These are phyloP conservation scores for Hanseniaspora occidentalis DNA, from an alignment of 805 yeast species.

Conservation along the genomic window DNA sequence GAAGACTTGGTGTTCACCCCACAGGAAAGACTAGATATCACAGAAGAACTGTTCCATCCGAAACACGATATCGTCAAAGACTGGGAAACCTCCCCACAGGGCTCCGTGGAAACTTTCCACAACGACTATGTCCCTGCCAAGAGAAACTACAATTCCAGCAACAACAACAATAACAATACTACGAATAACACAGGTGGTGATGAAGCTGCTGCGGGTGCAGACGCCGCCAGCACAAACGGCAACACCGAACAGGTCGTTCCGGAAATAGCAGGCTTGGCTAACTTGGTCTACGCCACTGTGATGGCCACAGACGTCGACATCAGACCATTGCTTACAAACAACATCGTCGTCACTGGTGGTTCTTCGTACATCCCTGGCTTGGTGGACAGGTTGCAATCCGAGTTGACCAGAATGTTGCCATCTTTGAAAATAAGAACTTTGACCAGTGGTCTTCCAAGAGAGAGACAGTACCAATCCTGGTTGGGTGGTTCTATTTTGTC, in stretches of 20 bases:
- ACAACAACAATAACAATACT: constrained; percentile 19
- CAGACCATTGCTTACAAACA: constrained; percentile 77
- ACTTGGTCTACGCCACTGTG: constrained; percentile 44
- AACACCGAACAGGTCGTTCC: constrained; percentile 13
- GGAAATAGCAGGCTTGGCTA: constrained; percentile 39
- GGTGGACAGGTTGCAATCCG: constrained; percentile 62
- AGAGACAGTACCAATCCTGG: constrained; percentile 77
- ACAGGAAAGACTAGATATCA: constrained; percentile 45
- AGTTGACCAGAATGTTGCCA: constrained; percentile 58
- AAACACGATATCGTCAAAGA: constrained; percentile 28
- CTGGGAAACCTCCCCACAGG: constrained; percentile 32
- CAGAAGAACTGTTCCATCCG: constrained; percentile 67
- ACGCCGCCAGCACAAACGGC: constrained; percentile 13
- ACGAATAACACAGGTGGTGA: constrained; percentile 11
- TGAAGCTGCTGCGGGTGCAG: constrained; percentile 11
- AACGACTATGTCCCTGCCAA: constrained; percentile 69
- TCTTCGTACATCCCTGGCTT: constrained; percentile 70
- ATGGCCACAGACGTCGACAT: constrained; percentile 61
- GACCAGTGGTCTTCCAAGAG: constrained; percentile 53
- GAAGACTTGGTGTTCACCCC: constrained; percentile 46
- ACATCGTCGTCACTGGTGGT: constrained; percentile 80
- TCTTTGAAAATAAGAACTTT: constrained; percentile 77
- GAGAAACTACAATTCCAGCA: constrained; percentile 32
- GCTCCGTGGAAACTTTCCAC: constrained; percentile 38
- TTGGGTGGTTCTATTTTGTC: constrained; percentile 84